Evolutionary conservation across 2,329 filamentous ascomycete genomes (phyloP), one percentile per base, ranked within the genome.

Genomic region (Parasarocladium wereldwijsianum): DNA sequence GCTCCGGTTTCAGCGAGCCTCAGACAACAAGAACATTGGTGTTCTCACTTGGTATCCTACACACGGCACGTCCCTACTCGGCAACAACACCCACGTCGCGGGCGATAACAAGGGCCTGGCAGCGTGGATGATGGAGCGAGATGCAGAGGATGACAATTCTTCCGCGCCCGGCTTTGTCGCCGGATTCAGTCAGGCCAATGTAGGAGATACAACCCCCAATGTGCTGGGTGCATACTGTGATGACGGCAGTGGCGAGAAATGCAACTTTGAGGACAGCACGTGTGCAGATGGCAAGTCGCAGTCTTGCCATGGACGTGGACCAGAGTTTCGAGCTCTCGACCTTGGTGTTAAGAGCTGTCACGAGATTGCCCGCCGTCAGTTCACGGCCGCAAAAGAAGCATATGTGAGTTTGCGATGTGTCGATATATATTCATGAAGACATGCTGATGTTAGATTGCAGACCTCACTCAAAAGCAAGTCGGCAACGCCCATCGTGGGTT

Each of bases 91-190:
- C 0, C 64, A 93, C 10, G 71, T 90, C 29, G 76, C 85, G 3
- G 87, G 83, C n/a, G 87, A 96, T 51, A 96, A 96, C 59, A 96
- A 96, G 56, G 87, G 87, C 9, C 83, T 93, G 6, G 86, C 87
- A 3, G 81, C 86, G 1, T 79, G 78, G 46, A 59, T 93, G 9
- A 76, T 94, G 31, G 87, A 96, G 49, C 68, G 78, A 39, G 74
- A 69, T 30, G 63, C 78, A 28, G 49, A 56, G 3, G 53, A 51
- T n/a, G 61, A 70, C 12, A 45, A 58, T 2, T 61, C 57, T 12
- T 72, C 74, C 19, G 65, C 69, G 0, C 58, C 71, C 3, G 68
- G 65, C 8, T 93, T 93, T 41, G 81, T 94, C 2, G 85, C 86
- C 3, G 87, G 84, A 4, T 96, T 94, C 50, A 90, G 83, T 1